Evolutionary conservation across 192 early-diverging fungal genomes (phyloP), one percentile per base, ranked within the genome.

Genomic region (Umbelopsis isabellina): DNA sequence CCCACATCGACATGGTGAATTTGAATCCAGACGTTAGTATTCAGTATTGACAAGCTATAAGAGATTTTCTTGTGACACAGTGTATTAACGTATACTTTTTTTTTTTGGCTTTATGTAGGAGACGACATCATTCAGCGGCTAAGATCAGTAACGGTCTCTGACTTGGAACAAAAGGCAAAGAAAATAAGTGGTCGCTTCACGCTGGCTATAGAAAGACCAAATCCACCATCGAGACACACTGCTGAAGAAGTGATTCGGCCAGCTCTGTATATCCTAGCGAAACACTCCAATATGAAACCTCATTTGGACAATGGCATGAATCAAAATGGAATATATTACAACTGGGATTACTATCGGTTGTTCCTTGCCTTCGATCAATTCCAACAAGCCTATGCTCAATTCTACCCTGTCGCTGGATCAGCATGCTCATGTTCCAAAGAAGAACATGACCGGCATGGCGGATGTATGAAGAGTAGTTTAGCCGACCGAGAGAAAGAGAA

Each of bases 251-350:
- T 61, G 0, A 45, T 79, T 10, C 46, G 27, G 41, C 77, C 72
- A 2, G 58, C 72, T 23, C 33, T 74, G 21, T 12, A 21, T 1
- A 67, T 74, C 12, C 65, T 79, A 9, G 61, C 66, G 6, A 49
- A 33, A 27, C 77, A 73, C 12, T 67, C 72, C 48, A 79, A 74
- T 30, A 74, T 71, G 72, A 79, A 79, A 46, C 77, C 77, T 11
- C 77, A 79, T 33, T 30, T 74, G 12, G 77, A 74, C 47, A 79
- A 79, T 22, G 77, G 77, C 4, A 79, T 79, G 77, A 79, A 79
- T 46, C 77, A 79, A 48, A 74, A 79, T 50, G 77, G 77, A 16
- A 79, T 79, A 13, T 79, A 79, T 58, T 79, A 79, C 72, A 79
- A 79, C n/a, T 47, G 46, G 15, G 77, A 79, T 37, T 79, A 79